These are phyloP conservation scores for Hericium rajendrae DNA, from an alignment of 768 basidiomycete species.

Conservation along the genomic window DNA sequence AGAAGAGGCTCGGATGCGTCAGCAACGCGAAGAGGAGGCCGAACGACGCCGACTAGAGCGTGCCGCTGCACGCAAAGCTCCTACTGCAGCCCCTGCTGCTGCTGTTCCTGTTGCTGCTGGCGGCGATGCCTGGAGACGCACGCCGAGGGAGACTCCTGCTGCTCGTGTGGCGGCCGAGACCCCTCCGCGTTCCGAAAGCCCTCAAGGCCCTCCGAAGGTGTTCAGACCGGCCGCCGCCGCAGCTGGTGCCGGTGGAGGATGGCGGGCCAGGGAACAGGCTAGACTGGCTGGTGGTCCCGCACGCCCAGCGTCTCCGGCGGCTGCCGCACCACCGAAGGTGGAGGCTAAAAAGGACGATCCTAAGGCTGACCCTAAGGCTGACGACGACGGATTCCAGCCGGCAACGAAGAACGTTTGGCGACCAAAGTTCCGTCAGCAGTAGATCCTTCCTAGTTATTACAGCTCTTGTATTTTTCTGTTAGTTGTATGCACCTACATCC, in stretches of 20 bases:
- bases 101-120: conserved; percentile 19
- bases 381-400: conserved; percentile 67
- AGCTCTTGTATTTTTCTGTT: not conserved
- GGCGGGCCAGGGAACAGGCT: conserved; percentile 50
- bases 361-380: conserved; percentile 34
- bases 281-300: conserved; percentile 27
- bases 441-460: not conserved
- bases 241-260: conserved; percentile 34
- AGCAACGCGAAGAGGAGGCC: conserved; percentile 51
- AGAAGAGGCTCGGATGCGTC: conserved; percentile 50
- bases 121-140: conserved; percentile 19
- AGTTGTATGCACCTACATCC: not conserved
- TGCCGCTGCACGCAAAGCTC: conserved; percentile 24
- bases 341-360: conserved; percentile 30
- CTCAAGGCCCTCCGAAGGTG: conserved; percentile 22
- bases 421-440: conserved; percentile 13
- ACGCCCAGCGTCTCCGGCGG: conserved; percentile 22
- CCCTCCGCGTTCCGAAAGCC: conserved; percentile 47
- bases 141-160: conserved; percentile 9
- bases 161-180: conserved; percentile 19
- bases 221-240: conserved; percentile 4
- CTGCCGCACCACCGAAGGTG: conserved; percentile 27
- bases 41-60: conserved; percentile 30
- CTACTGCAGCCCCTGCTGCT: conserved; percentile 19
- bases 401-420: conserved; percentile 33